Evolutionary conservation across 495 filamentous ascomycete species (phyloP), one percentile per base, ranked within the genome.

Genomic region (Cryomyces antarcticus): DNA sequence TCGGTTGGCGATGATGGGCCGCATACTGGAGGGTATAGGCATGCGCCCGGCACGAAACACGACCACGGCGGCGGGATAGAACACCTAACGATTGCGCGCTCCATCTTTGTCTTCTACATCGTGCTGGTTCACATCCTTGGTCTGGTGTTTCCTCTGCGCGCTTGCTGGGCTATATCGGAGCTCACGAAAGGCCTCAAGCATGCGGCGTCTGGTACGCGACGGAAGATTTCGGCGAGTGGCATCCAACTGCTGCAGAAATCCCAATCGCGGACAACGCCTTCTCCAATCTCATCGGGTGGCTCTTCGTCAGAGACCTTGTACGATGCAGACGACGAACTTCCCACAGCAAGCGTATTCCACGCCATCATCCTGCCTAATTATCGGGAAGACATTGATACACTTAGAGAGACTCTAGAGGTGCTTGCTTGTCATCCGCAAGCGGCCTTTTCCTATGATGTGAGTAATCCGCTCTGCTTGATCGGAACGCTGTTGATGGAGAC

Each of bases 331-430:
- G 65, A 67, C 31, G 66, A 68, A 33, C 48, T 60, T 40, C 58
- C 52, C 31, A 68, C 35, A 57, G 51, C 12, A 55, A 55, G 0
- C 53, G 59, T 77, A 17, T 57, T 78, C 10, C 72, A 78, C 43
- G 73, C 73, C 2, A 77, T 81, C 41, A 64, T 81, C 46, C 59
- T 81, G 7, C 77, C 77, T 10, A 78, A 78, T 49, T 81, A 81
- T 57, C 75, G 73, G 46, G 77, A 81, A 49, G 75, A 79, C 28
- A 56, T 75, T 43, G 69, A 75, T 41, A 77, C 69, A 0, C 56
- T 81, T 42, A 60, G 69, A 46, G 74, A 77, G 44, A 80, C 77
- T 1, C 56, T 80, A 29, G 70, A 72, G 28, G 74, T 80, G 24
- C 57, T 81, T 47, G 77, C 74, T 5, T 71, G 65, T 31, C 77